phyloP scores from a whole-genome alignment of 192 early-diverging fungal species.

The Backusella westeae region DNA sequence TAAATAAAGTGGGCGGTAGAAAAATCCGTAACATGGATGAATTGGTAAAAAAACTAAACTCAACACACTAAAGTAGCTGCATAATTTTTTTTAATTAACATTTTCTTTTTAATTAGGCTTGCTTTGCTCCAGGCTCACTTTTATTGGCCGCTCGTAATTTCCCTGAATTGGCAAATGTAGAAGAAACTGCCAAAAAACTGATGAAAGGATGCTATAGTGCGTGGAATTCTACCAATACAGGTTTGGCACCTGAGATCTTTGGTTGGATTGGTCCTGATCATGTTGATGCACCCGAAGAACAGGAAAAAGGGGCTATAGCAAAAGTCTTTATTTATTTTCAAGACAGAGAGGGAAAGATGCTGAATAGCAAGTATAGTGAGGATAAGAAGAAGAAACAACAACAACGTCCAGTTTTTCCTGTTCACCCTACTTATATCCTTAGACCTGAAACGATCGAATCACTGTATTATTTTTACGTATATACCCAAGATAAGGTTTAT shows the following conservation, averaged over 20 bases:
- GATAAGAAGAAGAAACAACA: background rate
- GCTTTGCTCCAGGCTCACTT: slow-evolving; percentile 52
- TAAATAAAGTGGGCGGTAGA: slow-evolving; percentile 3
- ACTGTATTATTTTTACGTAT: slow-evolving; percentile 68
- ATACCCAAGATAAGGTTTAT: slow-evolving; percentile 65
- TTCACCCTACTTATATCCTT: slow-evolving; percentile 8
- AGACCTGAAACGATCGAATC: slow-evolving; percentile 67
- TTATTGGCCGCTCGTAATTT: slow-evolving; percentile 44
- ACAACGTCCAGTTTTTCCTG: background rate
- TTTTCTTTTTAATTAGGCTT: slow-evolving; percentile 37
- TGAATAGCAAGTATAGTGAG: background rate
- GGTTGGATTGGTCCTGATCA: slow-evolving; percentile 21
- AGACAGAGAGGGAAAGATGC: background rate
- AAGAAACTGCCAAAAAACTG: slow-evolving; percentile 37
- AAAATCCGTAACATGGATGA: slow-evolving; percentile 17
- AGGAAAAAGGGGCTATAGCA: background rate
- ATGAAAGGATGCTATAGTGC: slow-evolving; percentile 48
- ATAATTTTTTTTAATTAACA: background rate
- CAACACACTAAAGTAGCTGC: background rate
- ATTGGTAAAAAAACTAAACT: slow-evolving; percentile 14
- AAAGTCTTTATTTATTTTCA: background rate
- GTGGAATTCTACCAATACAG: slow-evolving; percentile 45
- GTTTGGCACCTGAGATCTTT: slow-evolving; percentile 51
- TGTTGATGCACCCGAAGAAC: background rate
- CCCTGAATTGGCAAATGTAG: slow-evolving; percentile 33